A percentile compares a stretch with the other conserved stretches of the same genome.
Conservation (phyloP, 2,329 filamentous ascomycete species). For the Apiospora hydei region DNA sequence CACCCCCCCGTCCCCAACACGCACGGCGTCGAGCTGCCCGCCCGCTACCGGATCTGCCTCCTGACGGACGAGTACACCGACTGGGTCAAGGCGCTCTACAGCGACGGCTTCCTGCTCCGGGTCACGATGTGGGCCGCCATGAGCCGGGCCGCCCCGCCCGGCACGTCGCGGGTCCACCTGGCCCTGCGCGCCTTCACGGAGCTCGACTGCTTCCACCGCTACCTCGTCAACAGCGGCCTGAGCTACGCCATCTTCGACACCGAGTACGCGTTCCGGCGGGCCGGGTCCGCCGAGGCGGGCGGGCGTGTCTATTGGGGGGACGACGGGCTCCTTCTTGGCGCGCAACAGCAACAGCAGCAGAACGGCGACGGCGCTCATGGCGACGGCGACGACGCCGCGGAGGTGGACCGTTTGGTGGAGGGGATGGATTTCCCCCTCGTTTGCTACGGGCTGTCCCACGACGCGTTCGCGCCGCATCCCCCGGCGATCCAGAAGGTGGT, state of each 20-base stretch:
- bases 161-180: not conserved
- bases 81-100: constrained; percentile 13
- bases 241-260: not conserved
- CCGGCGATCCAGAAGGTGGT: not conserved
- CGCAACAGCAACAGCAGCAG: too few species aligned
- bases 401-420: not conserved
- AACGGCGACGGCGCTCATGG: not conserved
- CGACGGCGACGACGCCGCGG: not conserved
- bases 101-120: not conserved
- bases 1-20: not conserved
- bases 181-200: constrained; percentile 1
- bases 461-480: not conserved
- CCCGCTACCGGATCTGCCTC: not conserved
- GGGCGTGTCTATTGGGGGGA: not conserved
- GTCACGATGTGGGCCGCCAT: not conserved
- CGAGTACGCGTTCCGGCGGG: not conserved
- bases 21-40: not conserved
- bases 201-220: not conserved
- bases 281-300: not conserved
- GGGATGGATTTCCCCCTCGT: not conserved
- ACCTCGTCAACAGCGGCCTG: not conserved
- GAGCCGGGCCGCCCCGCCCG: not conserved
- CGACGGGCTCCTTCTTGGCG: not conserved
- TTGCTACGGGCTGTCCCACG: not conserved
- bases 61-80: not conserved